These are phyloP conservation scores for Phialocephala subalpina DNA, from an alignment of 2,329 filamentous ascomycete species.

Conservation along the genomic window DNA sequence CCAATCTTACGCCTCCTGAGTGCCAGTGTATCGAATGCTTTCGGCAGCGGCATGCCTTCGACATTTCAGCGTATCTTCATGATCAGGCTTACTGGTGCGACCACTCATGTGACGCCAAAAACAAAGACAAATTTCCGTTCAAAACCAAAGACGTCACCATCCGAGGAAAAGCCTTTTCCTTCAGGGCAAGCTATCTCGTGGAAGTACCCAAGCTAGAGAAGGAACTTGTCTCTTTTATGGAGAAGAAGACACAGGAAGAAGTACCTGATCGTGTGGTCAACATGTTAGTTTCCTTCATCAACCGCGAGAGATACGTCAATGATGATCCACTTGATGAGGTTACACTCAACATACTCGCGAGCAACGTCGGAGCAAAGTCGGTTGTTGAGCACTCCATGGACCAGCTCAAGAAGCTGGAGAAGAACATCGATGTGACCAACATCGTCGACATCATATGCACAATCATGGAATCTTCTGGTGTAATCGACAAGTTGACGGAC, in stretches of 20 bases:
- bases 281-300: slow-evolving; percentile 40
- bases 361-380: slow-evolving; percentile 31
- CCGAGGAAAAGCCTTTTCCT: slow-evolving; percentile 35
- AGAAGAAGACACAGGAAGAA: slow-evolving; percentile 37
- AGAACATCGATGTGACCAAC: slow-evolving; percentile 4
- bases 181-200: slow-evolving; percentile 36
- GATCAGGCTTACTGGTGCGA: neutral
- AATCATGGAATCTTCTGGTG: slow-evolving; percentile 33
- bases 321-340: slow-evolving; percentile 36
- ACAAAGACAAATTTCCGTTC: slow-evolving; percentile 26
- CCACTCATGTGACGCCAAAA: neutral
- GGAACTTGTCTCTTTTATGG: slow-evolving; percentile 36
- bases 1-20: no score
- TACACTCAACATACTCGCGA: slow-evolving; percentile 35
- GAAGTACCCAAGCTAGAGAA: slow-evolving; percentile 40
- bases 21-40: no score
- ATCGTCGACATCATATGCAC: slow-evolving; percentile 29
- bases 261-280: slow-evolving; percentile 36
- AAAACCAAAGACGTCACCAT: slow-evolving; percentile 40
- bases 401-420: slow-evolving; percentile 30
- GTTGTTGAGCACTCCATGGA: slow-evolving; percentile 30
- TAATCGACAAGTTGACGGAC: slow-evolving; percentile 34
- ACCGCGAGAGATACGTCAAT: slow-evolving; percentile 32
- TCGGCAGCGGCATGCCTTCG: no score
- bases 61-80: no score